Base-by-base conservation (phyloP, 345 rosid genomes). In the Arabis alpina region DNA sequence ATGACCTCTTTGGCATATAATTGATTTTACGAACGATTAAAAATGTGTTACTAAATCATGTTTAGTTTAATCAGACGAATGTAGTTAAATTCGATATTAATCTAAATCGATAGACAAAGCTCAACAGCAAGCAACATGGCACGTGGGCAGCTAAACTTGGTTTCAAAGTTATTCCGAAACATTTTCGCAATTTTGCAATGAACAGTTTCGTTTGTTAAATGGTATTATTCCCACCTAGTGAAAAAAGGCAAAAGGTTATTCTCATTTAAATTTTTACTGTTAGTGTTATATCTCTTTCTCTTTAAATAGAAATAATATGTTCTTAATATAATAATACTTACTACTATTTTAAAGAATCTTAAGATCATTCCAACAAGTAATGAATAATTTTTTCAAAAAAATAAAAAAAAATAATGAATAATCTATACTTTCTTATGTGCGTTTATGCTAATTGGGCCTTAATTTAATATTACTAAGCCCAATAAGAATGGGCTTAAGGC, bases 101-200 rank as follows among this genome's bases (percentile, higher is more conserved):
- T 62, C 40, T 27, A 42, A 54, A 55, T 47, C 48, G 57, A 73
- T 28, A 56, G 45, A 73, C 28, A 50, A 57, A 73, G 66, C 66
- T 41, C 72, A 73, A 43, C 60, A 16, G 65, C 66, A 73, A 40
- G 66, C 53, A 28, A 73, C 60, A 65, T 58, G 72, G 30, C 72
- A 73, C 67, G 54, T 73, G 77, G 61, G 44, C 51, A 66, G 8
- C 45, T 32, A 73, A 73, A 66, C 72, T 73, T 73, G 72, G 0
- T 19, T 50, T 58, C 72, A 66, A 73, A 73, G 77, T 73, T 65
- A 73, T 73, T 66, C 77, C 41, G 13, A 53, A 43, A 30, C 66
- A 28, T 30, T 62, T 62, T 42, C 16, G 51, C 57, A 36, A 4
- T 25, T 19, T 72, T 72, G 32, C 25, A 45, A 13, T 25, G 23